Evolutionary conservation across 257 asterid species (phyloP), one percentile per base, ranked within the genome.

Genomic region (Solanum piurae): DNA sequence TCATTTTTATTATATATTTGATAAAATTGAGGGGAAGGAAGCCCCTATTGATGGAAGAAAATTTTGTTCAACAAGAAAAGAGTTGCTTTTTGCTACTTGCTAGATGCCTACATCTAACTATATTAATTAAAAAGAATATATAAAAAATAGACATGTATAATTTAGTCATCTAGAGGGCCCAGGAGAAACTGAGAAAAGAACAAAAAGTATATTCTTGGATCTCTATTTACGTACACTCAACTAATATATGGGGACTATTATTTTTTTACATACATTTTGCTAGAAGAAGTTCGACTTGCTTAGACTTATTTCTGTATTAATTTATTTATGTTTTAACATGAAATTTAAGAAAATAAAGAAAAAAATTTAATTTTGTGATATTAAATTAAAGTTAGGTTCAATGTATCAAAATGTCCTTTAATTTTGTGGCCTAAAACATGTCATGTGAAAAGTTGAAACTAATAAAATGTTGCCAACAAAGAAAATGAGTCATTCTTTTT

Each of bases 331-430:
- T 49, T 49, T 49, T 49, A 49, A 44, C 52, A 12, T 44, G 16
- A 12, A 44, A 44, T 44, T 44, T 44, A 12, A 44, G 52, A 44
- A 44, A 12, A 44, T 44, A 12, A 49, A 0, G 2, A 14, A 14
- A 5, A 46, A 5, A 14, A 0, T 0, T 12, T 0, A 49, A 49
- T 14, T 0, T 44, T 44, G 5, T 44, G 16, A 1, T 12, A 44
- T 44, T 44, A 44, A 44, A 44, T 44, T 44, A 44, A 12, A 44
- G 5, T 44, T 44, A 44, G 52, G 14, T 44, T 44, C 2, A 44
- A 44, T 44, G 6, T 44, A 12, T 44, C 2, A 44, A 44, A 49
- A 49, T 49, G 3, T 49, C 21, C 3, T 49, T 49, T 49, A 49
- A 49, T 5, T 49, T 49, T 49, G 3, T 49, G 1, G 1, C 3